Evolutionary conservation across 768 basidiomycete species (phyloP), one percentile per base, ranked within the genome.

Genomic region (Macrocybe gigantea): DNA sequence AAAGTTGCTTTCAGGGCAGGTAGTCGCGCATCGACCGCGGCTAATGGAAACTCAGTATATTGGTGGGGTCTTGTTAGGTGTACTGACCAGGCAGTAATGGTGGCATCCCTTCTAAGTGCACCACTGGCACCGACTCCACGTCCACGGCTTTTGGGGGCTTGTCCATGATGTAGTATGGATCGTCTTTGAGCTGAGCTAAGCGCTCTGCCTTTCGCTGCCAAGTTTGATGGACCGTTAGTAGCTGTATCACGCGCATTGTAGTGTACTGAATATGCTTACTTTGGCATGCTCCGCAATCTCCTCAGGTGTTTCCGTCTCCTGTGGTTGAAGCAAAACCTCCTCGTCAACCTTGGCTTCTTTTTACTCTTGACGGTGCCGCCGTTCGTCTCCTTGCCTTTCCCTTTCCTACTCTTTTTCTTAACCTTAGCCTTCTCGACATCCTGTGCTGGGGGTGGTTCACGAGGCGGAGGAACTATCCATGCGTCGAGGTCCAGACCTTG

Each of bases 51-150:
- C 9, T 14, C 38, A 11, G 11, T 38, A 9, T 38, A 31, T 49
- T 9, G 47, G 39, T 7, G n/a, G 14, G 13, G n/a, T 32, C 5
- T 43, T 51, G 35, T 34, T 35, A 48, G 9, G 34, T 22, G n/a
- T 38, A 40, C 12, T 13, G 36, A 38, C 38, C 33, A 45, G 36
- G n/a, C 38, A 32, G 51, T 59, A 78, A 63, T 37, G 82, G 66
- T 2, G 79, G 83, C 64, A 88, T 75, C 49, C 77, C 82, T 37
- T 95, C 89, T 40, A 98, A 66, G 51, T 72, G 79, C 31, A 97
- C 90, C 15, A 99, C 80, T 1, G 95, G 94, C 64, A 98, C 97
- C 7, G 84, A 79, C 56, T 96, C 93, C n/a, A 96, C 54, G 59
- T 96, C 91, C 9, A 80, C 76, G 6, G 65, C 51, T 22, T 49